Conservation (phyloP, 768 basidiomycete genomes). For the Pleurotus platypus region DNA sequence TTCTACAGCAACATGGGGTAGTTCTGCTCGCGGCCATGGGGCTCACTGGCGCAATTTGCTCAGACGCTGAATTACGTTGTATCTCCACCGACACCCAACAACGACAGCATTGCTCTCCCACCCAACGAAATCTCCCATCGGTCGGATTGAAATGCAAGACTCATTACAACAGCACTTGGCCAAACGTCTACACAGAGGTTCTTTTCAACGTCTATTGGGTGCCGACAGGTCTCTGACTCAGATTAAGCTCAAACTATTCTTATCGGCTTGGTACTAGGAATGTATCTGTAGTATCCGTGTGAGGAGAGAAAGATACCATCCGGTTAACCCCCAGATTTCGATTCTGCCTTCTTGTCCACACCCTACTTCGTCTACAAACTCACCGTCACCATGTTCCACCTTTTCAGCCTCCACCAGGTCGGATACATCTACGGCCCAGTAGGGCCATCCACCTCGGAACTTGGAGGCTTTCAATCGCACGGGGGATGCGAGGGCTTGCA, state of each 20-base stretch:
- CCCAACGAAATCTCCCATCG: no score
- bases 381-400: constrained; percentile 18
- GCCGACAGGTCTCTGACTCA: no score
- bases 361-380: constrained; percentile 28
- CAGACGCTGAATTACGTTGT: no score
- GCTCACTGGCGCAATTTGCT: no score
- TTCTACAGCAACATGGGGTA: no score
- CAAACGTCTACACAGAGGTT: no score
- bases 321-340: constrained; percentile 83
- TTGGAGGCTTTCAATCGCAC: constrained; percentile 44
- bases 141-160: no score
- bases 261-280: constrained; percentile 21
- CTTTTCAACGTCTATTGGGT: no score
- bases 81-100: no score
- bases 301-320: constrained; percentile 71
- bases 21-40: no score
- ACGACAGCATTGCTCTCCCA: no score
- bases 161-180: no score
- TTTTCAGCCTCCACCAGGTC: constrained; percentile 40
- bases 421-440: constrained; percentile 66
- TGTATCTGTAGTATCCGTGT: constrained; percentile 54
- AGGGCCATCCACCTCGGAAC: constrained; percentile 56
- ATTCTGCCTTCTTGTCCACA: constrained; percentile 35
- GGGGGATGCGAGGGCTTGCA: constrained; percentile 45
- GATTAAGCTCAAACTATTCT: background rate